Percentiles rank a stretch among this genome's conserved stretches.
phyloP scores from a whole-genome alignment of 2,329 filamentous ascomycete species.

The Colletotrichum tofieldiae region DNA sequence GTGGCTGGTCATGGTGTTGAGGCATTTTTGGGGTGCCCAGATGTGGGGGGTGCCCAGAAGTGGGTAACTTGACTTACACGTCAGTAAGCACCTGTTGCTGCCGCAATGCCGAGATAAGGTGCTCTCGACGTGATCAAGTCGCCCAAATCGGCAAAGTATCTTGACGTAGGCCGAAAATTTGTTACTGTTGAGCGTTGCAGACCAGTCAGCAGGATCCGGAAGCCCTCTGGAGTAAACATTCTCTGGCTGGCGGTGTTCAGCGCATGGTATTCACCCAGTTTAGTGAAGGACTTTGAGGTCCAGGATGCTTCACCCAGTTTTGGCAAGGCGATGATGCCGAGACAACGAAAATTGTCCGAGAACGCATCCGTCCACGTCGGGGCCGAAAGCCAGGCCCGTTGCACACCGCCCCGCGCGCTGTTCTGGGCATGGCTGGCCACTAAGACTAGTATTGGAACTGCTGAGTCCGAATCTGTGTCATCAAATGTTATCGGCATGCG shows the following conservation, averaged over 20 bases:
- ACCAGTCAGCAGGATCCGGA: neutral
- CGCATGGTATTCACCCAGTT: neutral
- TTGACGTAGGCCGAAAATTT: neutral
- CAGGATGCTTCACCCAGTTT: neutral
- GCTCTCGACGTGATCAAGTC: too few species aligned
- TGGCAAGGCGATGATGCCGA: neutral
- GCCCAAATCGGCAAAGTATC: too few species aligned
- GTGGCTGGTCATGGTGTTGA: too few species aligned
- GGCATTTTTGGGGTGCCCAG: too few species aligned
- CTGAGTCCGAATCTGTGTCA: neutral
- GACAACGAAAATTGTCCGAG: constrained; percentile 10
- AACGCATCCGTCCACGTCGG: constrained; percentile 4
- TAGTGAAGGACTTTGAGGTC: neutral
- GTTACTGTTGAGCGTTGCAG: neutral
- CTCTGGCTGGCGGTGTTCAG: neutral
- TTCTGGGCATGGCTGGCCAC: neutral
- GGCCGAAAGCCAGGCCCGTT: constrained; percentile 12
- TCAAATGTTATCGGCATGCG: neutral
- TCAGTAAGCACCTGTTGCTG: neutral
- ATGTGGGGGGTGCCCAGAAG: too few species aligned
- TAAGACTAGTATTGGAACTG: neutral
- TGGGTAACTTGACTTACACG: too few species aligned
- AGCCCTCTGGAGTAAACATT: neutral
- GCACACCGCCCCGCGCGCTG: neutral
- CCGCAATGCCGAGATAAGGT: neutral